These are phyloP conservation scores for Hibiscus syriacus DNA, from an alignment of 345 rosid genomes.

Conservation along the genomic window DNA sequence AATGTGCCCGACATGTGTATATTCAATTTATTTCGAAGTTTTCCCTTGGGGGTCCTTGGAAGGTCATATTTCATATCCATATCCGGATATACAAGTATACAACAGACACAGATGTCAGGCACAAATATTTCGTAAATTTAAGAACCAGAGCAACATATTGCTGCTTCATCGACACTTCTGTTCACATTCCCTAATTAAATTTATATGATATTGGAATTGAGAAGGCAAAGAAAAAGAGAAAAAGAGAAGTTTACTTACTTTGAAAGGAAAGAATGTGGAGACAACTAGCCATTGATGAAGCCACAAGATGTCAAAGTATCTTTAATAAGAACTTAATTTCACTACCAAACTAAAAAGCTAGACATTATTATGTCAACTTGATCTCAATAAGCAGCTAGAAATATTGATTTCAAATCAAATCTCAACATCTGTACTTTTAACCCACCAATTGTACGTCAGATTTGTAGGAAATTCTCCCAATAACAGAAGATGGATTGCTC, in stretches of 20 bases:
- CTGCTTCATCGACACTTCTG: slow-evolving; percentile 2
- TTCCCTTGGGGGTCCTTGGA: no score
- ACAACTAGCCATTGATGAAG: slow-evolving; percentile 2
- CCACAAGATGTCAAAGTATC: slow-evolving; percentile 3
- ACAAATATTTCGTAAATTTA: not conserved
- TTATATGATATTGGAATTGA: not conserved
- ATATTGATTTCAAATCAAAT: not conserved
- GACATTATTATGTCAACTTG: not conserved
- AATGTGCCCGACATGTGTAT: no score
- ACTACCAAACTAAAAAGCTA: not conserved
- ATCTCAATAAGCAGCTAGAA: not conserved
- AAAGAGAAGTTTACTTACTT: not conserved
- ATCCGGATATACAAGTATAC: no score
- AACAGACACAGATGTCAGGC: no score
- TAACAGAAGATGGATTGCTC: not conserved
- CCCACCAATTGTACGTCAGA: not conserved
- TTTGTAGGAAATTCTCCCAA: not conserved
- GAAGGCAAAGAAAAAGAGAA: not conserved
- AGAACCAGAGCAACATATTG: not conserved
- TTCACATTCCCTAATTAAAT: not conserved
- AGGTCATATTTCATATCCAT: no score
- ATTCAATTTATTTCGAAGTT: no score
- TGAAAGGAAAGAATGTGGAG: not conserved
- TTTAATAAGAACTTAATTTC: slow-evolving; percentile 1
- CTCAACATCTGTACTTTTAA: not conserved